Base-by-base conservation (phyloP, 1,284 basidiomycete species). In the Ustilago bromivora region DNA sequence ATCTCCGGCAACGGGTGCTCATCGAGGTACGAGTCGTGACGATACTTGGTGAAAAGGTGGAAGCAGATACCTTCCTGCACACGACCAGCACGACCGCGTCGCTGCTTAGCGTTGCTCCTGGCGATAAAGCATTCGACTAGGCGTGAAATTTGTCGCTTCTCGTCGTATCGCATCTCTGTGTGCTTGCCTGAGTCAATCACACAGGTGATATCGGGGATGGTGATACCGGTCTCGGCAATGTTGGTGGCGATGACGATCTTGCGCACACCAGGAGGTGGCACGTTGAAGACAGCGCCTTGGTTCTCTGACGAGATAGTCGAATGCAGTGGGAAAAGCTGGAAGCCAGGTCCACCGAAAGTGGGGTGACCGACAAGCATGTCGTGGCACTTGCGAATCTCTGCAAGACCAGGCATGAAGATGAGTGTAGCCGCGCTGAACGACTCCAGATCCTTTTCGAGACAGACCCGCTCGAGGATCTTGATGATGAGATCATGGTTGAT, bases 161-260 rank as follows among this genome's bases (percentile, higher is more conserved):
- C 97, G 84, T 99, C 96, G 84, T 96, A 99, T 6, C 83, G 79
- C 84, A 85, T 83, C 57, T 72, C 78, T 19, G 75, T 90, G 85
- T 99, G 96, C 84, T 95, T 96, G 56, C 97, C 97, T 0, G 92
- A 91, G 86, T 99, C 97, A 66, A 99, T 96, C 13, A 99, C 97
- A 81, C 95, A 96, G 3, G 96, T 98, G 66, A 98, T 94, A 82
- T 99, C 97, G 5, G 96, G 96, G 67, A 99, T 98, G 0, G 96
- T 99, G 69, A 99, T 93, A 86, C 96, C 96, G 15, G 94, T 97
- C 86, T 97, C 94, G 34, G 93, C 91, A 78, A 94, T 92, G 80
- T 93, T 88, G 57, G 88, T 88, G 15, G 87, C 86, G 52, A 97
- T 92, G 41, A 98, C 96, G 80, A 98, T 95, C 88, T 98, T 98